phyloP scores from a whole-genome alignment of 2,329 filamentous ascomycete genomes.

The Paecilomyces formosus region DNA sequence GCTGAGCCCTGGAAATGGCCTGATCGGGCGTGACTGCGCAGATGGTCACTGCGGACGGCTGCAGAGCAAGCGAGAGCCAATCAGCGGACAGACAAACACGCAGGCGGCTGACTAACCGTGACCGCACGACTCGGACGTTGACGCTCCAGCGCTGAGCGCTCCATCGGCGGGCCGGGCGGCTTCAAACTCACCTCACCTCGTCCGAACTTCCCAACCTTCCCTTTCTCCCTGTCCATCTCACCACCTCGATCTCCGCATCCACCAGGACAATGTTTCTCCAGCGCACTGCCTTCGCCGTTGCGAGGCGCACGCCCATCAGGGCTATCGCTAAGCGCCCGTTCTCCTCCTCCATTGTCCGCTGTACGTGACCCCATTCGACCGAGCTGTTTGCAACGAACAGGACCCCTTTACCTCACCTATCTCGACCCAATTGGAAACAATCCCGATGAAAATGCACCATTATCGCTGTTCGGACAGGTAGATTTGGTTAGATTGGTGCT shows the following conservation, averaged over 20 bases:
- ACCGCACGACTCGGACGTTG: conserved; percentile 6
- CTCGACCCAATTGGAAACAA: conserved; percentile 15
- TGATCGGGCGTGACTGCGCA: conserved; percentile 10
- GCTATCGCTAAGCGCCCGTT: conserved; percentile 38
- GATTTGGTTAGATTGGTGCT: conserved; percentile 10
- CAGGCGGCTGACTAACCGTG: conserved; percentile 14
- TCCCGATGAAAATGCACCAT: neutral
- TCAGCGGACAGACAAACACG: conserved; percentile 6
- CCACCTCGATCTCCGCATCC: conserved; percentile 14
- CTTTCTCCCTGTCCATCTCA: conserved; percentile 18
- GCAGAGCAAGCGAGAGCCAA: conserved; percentile 15
- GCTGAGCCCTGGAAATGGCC: conserved; percentile 11
- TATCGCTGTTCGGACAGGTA: neutral
- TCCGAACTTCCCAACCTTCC: conserved; percentile 21
- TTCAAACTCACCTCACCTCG: conserved; percentile 27
- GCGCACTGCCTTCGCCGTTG: conserved; percentile 39
- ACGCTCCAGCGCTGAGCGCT: conserved; percentile 2
- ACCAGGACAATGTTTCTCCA: conserved; percentile 40
- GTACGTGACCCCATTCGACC: conserved; percentile 33
- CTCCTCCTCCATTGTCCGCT: conserved; percentile 37
- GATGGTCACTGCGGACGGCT: conserved; percentile 6
- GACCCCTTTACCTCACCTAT: conserved; percentile 8
- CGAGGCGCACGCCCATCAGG: conserved; percentile 37
- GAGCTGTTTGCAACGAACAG: conserved; percentile 8
- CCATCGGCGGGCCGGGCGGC: conserved; percentile 26